Base-by-base conservation (phyloP, 495 filamentous ascomycete genomes). In the Rostrohypoxylon terebratum region DNA sequence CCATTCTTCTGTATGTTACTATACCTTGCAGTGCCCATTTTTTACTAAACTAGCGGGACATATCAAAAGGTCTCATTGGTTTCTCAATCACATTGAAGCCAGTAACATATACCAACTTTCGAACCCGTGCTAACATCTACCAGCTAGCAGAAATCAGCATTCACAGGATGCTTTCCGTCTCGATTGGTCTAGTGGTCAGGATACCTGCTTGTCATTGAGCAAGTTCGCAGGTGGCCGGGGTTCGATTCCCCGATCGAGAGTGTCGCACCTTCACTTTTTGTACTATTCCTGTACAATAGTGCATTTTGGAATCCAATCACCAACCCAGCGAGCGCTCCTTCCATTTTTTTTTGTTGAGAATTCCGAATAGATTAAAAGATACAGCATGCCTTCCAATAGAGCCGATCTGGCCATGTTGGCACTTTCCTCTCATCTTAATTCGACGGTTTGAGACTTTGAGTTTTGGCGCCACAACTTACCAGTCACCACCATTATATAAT, bases 231-330 rank as follows among this genome's bases (percentile, higher is more conserved):
- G 77, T 78, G 77, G 75, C 76, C 77, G 79, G 79, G 78, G 78
- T 81, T 81, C 79, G 76, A 81, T 81, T 80, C 79, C 79, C 78
- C 78, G 74, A 78, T 78, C 73, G 77, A 78, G 79, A 80, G 78
- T 44, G 38, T 59, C n/a, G 14, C 63, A 68, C 58, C 70, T 68
- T 40, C 10, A 42, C 13, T 34, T 57, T 53, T 65, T 66, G 59
- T 60, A 59, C n/a, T 59, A 7, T 48, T 51, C 38, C 8, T 6
- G 48, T 11, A n/a, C 23, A 31, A n/a, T 28, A 31, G n/a, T 31
- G 13, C n/a, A n/a, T 18, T 53, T 51, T 51, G 9, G 9, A 51
- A 4, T 14, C 38, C 10, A 42, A n/a, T 42, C 1, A 42, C 10
- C 13, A n/a, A 14, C 38, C 28, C n/a, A 38, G 3, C 13, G 36